These are phyloP conservation scores for Rubus idaeus DNA, from an alignment of 306 rosid species.

Conservation along the genomic window DNA sequence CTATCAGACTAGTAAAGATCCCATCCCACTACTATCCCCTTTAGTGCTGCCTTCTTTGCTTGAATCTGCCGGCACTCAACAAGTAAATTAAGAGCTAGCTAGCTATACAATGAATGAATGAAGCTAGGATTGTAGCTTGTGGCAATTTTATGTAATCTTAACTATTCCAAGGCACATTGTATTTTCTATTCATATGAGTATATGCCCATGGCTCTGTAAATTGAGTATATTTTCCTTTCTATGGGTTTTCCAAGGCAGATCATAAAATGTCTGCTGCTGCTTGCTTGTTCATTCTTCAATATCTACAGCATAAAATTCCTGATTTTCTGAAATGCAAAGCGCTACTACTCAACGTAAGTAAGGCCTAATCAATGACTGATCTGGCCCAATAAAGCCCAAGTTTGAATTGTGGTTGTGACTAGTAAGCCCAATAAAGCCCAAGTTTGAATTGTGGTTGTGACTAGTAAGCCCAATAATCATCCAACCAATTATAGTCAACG, in stretches of 20 bases:
- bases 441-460: not conserved
- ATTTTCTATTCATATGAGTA: not conserved
- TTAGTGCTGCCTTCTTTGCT: slow-evolving; percentile 49
- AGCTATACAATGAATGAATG: slow-evolving; percentile 18
- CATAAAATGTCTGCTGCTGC: not conserved
- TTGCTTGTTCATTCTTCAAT: not conserved
- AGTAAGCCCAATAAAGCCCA: not conserved
- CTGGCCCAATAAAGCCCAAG: not conserved
- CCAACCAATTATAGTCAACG: not conserved
- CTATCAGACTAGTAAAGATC: slow-evolving; percentile 51
- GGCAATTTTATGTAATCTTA: not conserved
- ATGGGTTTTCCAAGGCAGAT: not conserved
- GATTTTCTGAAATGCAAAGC: not conserved
- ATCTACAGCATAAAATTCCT: not conserved
- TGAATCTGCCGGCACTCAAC: slow-evolving; percentile 39
- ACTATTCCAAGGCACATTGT: not conserved
- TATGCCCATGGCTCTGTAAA: not conserved
- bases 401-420: not conserved
- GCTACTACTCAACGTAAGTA: not conserved
- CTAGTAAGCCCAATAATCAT: not conserved
- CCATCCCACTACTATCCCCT: slow-evolving; percentile 72
- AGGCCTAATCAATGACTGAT: no score
- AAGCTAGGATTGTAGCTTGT: no score
- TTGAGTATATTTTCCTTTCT: not conserved
- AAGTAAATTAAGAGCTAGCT: slow-evolving; percentile 27